Evolutionary conservation across 2,329 filamentous ascomycete species (phyloP).

Genomic region (Camillea tinctor): DNA sequence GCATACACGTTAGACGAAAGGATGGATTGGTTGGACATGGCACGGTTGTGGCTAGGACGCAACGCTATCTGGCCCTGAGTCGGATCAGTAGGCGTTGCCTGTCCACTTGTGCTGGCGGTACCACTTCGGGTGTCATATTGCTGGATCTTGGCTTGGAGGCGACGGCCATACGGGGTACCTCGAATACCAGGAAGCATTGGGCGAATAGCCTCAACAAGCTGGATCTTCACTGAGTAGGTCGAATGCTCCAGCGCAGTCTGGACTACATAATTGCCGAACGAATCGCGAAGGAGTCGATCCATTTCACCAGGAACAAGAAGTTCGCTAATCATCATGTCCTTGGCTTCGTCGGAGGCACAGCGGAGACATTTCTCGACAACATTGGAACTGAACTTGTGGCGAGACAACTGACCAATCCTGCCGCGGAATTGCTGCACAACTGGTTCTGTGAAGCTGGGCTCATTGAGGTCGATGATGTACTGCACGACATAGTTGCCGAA

Average conservation of each 20-base stretch:
- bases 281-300: conserved; percentile 85
- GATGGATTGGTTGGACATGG: conserved; percentile 41
- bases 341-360: conserved; percentile 72
- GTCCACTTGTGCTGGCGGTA: conserved; percentile 41
- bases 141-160: conserved; percentile 85
- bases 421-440: conserved; percentile 79
- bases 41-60: conserved; percentile 44
- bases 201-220: conserved; percentile 80
- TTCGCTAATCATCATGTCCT: conserved; percentile 81
- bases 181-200: conserved; percentile 82
- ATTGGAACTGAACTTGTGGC: conserved; percentile 99
- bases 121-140: conserved; percentile 51
- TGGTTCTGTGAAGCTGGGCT: conserved; percentile 83
- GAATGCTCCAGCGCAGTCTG: conserved; percentile 92
- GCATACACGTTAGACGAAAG: conserved; percentile 33
- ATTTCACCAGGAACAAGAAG: conserved; percentile 73
- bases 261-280: conserved; percentile 96
- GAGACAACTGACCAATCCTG: conserved; percentile 70
- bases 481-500: conserved; percentile 99
- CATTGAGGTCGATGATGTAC: conserved; percentile 94
- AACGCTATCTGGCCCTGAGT: conserved; percentile 54
- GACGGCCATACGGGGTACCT: conserved; percentile 89
- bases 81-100: conserved; percentile 52
- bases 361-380: conserved; percentile 96
- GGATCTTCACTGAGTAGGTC: conserved; percentile 68